These are phyloP conservation scores for Metschnikowia orientalis DNA, from an alignment of 805 yeast genomes.

Conservation along the genomic window DNA sequence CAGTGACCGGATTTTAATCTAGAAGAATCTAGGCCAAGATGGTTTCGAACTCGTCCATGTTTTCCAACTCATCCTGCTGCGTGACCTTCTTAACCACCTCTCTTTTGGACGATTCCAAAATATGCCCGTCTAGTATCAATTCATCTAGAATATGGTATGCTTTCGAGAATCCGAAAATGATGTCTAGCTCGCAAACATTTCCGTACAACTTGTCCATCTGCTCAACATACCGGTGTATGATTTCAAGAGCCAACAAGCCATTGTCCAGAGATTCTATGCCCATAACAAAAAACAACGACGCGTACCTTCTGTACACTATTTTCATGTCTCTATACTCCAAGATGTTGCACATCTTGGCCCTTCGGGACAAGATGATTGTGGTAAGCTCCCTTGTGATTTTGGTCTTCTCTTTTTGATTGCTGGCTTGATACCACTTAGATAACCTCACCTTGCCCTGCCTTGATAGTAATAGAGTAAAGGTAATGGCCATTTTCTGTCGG, in stretches of 20 bases:
- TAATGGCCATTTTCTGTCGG: constrained; percentile 72
- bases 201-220: constrained; percentile 95
- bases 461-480: constrained; percentile 75
- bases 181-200: constrained; percentile 93
- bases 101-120: constrained; percentile 76
- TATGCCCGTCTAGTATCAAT: constrained; percentile 78
- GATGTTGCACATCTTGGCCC: constrained; percentile 94
- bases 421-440: constrained; percentile 87
- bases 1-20: no score
- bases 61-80: constrained; percentile 85
- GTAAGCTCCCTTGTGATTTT: constrained; percentile 82
- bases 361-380: constrained; percentile 75
- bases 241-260: constrained; percentile 79
- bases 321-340: constrained; percentile 81
- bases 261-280: constrained; percentile 83
- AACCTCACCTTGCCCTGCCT: constrained; percentile 94
- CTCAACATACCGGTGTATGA: constrained; percentile 90
- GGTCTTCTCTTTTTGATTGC: constrained; percentile 79
- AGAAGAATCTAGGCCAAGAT: constrained; percentile 35
- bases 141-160: constrained; percentile 93
- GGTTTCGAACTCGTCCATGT: constrained; percentile 57
- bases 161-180: constrained; percentile 90
- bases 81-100: constrained; percentile 74
- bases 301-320: constrained; percentile 87
- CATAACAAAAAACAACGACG: constrained; percentile 84